Conservation (phyloP, 441 rosid species). For the Brassica hybrid region DNA sequence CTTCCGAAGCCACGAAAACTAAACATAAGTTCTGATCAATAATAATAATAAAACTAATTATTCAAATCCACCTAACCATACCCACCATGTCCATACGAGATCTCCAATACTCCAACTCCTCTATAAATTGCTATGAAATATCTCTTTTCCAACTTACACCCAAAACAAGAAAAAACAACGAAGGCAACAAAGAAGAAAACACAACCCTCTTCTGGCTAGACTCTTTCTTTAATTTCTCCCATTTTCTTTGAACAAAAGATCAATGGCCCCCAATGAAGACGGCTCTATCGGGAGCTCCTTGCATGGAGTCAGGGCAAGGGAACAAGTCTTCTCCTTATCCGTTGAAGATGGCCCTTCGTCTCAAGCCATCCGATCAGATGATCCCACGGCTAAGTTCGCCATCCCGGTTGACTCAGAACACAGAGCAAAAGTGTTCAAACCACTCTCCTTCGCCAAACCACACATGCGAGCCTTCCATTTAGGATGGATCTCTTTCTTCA, state of each 20-base stretch:
- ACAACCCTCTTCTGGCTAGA: neutral
- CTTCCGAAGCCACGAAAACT: neutral
- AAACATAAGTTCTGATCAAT: neutral
- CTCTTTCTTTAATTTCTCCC: slow-evolving; percentile 10
- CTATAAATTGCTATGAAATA: slow-evolving; percentile 26
- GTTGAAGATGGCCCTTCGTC: slow-evolving; percentile 11
- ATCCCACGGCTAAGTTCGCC: slow-evolving; percentile 43
- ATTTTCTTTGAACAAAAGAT: slow-evolving; percentile 16
- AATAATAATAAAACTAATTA: neutral
- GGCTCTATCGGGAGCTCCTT: slow-evolving; percentile 39
- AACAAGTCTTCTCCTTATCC: slow-evolving; percentile 15
- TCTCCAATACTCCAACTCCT: slow-evolving; percentile 5
- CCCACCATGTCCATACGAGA: slow-evolving; percentile 21
- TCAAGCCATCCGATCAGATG: slow-evolving; percentile 22
- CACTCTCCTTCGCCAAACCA: slow-evolving; percentile 51
- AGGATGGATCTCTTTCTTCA: slow-evolving; percentile 58
- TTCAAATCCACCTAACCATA: slow-evolving; percentile 13
- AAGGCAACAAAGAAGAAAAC: neutral
- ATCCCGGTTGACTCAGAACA: slow-evolving; percentile 54
- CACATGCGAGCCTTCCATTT: slow-evolving; percentile 56
- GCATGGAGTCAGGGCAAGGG: slow-evolving; percentile 39
- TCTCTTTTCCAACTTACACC: slow-evolving; percentile 32
- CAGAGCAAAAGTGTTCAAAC: slow-evolving; percentile 50
- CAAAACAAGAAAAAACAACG: slow-evolving; percentile 9
- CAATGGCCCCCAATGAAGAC: slow-evolving; percentile 34